Evolutionary conservation across 2,329 filamentous ascomycete species (phyloP).

Genomic region (Amauroascus verrucosus): DNA sequence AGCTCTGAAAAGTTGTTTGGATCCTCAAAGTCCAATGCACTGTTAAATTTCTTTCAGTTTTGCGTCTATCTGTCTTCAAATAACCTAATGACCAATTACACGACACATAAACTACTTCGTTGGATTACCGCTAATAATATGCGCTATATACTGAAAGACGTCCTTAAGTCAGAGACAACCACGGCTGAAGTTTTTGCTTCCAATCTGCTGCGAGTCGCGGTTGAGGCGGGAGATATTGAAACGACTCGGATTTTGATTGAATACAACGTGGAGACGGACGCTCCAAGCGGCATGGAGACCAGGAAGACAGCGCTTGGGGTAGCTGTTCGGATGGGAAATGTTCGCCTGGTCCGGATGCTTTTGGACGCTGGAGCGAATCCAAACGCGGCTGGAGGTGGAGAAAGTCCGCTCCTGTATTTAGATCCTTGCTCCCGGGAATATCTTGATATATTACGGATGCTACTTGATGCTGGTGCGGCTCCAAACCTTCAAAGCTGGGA

Average conservation of each 20-base stretch:
- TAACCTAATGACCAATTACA: constrained; percentile 11
- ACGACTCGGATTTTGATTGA: constrained; percentile 15
- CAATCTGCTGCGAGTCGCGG: constrained; percentile 15
- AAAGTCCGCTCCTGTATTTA: background rate
- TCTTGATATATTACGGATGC: constrained; percentile 16
- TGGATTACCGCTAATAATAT: constrained; percentile 16
- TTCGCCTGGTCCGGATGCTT: constrained; percentile 12
- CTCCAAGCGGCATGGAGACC: background rate
- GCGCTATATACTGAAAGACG: constrained; percentile 11
- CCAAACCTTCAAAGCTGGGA: constrained; percentile 12
- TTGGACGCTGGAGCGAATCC: constrained; percentile 10
- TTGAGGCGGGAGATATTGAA: constrained; percentile 11
- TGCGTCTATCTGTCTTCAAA: constrained; percentile 18
- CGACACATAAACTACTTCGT: constrained; percentile 15
- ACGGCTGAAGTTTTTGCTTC: constrained; percentile 16
- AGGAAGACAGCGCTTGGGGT: constrained; percentile 8
- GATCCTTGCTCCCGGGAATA: background rate
- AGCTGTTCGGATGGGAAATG: constrained; percentile 10
- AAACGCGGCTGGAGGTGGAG: background rate
- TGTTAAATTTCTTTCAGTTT: constrained; percentile 17
- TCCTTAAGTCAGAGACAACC: constrained; percentile 16
- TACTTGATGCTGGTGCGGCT: constrained; percentile 13
- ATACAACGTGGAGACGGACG: constrained; percentile 13
- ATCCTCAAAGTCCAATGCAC: constrained; percentile 15
- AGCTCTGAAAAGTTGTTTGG: constrained; percentile 15